Evolutionary conservation across 73 alveolate species (phyloP).

Genomic region (Tetrahymena thermophila): DNA sequence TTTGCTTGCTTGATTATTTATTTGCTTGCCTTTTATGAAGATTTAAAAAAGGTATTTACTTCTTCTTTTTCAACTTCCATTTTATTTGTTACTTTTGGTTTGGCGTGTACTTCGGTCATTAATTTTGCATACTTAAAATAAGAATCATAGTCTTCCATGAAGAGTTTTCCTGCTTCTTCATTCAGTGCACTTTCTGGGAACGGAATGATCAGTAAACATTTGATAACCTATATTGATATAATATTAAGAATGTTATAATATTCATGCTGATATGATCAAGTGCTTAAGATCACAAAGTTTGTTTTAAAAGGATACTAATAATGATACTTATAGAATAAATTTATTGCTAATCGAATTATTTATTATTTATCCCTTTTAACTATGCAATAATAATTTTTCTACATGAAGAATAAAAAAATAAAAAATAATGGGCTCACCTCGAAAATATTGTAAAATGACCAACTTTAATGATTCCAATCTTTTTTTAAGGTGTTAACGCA

Average conservation of each 20-base stretch:
- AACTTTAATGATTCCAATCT: slow-evolving; percentile 92
- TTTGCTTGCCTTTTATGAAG: too few relatives aligned
- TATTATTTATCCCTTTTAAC: not conserved
- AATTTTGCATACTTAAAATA: slow-evolving; percentile 86
- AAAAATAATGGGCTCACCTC: slow-evolving; percentile 61
- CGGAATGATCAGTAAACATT: slow-evolving; percentile 96
- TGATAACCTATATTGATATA: slow-evolving; percentile 31
- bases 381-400: not conserved
- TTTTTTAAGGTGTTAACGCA: slow-evolving; percentile 94
- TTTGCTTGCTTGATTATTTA: too few relatives aligned
- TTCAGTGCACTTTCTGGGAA: slow-evolving; percentile 98
- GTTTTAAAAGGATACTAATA: not conserved
- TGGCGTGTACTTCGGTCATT: slow-evolving; percentile 87
- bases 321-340: not conserved
- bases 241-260: not conserved
- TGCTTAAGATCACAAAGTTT: not conserved
- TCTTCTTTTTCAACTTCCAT: not conserved
- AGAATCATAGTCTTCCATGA: slow-evolving; percentile 97
- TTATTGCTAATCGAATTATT: not conserved
- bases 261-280: too few relatives aligned
- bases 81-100: not conserved
- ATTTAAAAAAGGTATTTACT: not conserved
- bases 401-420: not conserved
- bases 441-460: slow-evolving; percentile 89
- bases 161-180: slow-evolving; percentile 99